Conservation (phyloP, 2,329 filamentous ascomycete species). For the Talaromyces sp. region DNA sequence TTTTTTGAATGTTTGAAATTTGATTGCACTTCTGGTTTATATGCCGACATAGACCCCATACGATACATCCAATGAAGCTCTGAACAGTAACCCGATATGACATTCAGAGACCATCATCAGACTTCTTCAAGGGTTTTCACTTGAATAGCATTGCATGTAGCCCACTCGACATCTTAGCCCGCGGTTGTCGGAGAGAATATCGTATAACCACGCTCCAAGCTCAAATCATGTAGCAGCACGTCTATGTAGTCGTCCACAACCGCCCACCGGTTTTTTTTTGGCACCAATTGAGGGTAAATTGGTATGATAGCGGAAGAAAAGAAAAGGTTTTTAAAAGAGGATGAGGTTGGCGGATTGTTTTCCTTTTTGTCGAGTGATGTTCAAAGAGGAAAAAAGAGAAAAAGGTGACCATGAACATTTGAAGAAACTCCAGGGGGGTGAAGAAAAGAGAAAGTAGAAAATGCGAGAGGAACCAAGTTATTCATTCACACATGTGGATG, state of each 20-base stretch:
- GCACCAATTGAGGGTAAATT: background rate
- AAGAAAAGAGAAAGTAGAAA: conserved; percentile 6
- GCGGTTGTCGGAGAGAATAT: background rate
- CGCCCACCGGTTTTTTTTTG: conserved; percentile 4
- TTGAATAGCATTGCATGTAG: conserved; percentile 1
- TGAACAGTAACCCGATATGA: background rate
- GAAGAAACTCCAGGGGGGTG: conserved; percentile 11
- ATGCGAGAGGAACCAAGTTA: conserved; percentile 16
- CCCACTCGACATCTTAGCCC: background rate
- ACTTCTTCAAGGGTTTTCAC: background rate
- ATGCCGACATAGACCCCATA: background rate
- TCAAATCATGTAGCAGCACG: conserved; percentile 8
- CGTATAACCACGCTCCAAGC: conserved; percentile 5
- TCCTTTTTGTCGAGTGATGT: background rate
- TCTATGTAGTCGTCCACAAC: conserved; percentile 9
- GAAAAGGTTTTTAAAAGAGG: background rate
- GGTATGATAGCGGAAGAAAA: conserved; percentile 6
- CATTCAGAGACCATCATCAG: conserved; percentile 2
- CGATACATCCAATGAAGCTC: background rate
- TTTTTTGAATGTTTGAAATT: background rate
- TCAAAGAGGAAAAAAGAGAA: background rate
- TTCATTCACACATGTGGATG: conserved; percentile 13
- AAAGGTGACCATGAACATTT: conserved; percentile 12
- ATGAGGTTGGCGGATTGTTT: background rate
- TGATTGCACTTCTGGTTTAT: conserved; percentile 11